Evolutionary conservation across 495 filamentous ascomycete species (phyloP).

Genomic region (Cladorrhinum samala): DNA sequence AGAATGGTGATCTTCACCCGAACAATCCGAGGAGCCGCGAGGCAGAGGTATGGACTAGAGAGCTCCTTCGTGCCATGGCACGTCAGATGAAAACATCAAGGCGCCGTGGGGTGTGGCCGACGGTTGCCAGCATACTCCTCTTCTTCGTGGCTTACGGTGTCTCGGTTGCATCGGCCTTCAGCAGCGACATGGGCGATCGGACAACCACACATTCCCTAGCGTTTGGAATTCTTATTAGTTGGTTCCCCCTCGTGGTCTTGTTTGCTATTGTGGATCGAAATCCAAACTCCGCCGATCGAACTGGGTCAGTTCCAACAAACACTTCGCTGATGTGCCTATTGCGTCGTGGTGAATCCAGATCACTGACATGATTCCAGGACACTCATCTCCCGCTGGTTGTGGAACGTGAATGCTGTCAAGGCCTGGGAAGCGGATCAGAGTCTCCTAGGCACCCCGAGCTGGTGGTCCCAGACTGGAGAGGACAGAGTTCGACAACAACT

Average conservation of each 20-base stretch:
- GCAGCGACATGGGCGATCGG: constrained; percentile 30
- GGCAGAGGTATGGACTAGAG: not conserved
- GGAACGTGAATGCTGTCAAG: constrained; percentile 10
- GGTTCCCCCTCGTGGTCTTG: constrained; percentile 45
- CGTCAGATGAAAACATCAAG: constrained; percentile 9
- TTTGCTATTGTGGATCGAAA: constrained; percentile 46
- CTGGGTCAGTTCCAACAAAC: too few species aligned
- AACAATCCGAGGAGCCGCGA: not conserved
- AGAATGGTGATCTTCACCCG: not conserved
- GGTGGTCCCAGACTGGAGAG: not conserved
- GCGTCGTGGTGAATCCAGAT: too few species aligned
- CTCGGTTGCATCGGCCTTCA: constrained; percentile 43
- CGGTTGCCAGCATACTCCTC: constrained; percentile 3
- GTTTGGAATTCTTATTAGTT: constrained; percentile 40
- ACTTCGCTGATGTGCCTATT: too few species aligned
- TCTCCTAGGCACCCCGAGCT: constrained; percentile 4
- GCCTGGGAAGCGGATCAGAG: constrained; percentile 3
- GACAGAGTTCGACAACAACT: constrained; percentile 10
- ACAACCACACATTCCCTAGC: constrained; percentile 41
- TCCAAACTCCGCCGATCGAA: constrained; percentile 33
- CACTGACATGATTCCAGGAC: too few species aligned
- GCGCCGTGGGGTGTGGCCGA: constrained; percentile 8
- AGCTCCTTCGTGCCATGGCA: constrained; percentile 12
- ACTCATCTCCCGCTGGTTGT: constrained; percentile 12
- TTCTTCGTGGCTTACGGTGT: constrained; percentile 32